These are phyloP conservation scores for Scheffersomyces insectosa DNA, from an alignment of 1,139 yeast genomes.

Conservation along the genomic window DNA sequence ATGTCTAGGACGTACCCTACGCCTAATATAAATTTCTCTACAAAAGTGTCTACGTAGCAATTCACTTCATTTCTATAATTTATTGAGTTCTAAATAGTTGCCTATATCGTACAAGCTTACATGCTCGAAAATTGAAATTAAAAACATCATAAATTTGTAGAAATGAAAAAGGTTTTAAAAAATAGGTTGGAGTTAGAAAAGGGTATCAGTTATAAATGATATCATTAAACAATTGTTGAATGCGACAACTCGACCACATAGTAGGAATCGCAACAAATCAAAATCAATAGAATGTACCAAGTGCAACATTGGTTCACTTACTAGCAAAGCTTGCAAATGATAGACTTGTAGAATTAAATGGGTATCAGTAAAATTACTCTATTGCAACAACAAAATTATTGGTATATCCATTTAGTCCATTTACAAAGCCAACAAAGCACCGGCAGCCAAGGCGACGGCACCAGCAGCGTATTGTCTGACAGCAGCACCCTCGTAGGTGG, in stretches of 20 bases:
- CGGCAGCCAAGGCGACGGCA: slow-evolving; percentile 53
- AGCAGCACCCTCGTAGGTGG: slow-evolving; percentile 38
- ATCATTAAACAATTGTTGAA: neutral
- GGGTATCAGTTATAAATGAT: neutral
- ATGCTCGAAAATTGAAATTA: neutral
- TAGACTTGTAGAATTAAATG: too few species aligned
- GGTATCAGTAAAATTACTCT: too few species aligned
- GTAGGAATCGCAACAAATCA: too few species aligned
- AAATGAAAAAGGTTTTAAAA: neutral
- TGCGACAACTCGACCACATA: neutral
- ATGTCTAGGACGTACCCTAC: too few species aligned
- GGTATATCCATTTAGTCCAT: slow-evolving; percentile 7
- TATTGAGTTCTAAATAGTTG: neutral
- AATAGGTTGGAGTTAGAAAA: neutral
- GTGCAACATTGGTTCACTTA: too few species aligned
- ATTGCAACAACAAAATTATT: too few species aligned
- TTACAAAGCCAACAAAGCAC: slow-evolving; percentile 55
- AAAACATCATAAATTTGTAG: neutral
- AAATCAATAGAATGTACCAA: too few species aligned
- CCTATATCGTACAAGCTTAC: neutral
- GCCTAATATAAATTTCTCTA: too few species aligned
- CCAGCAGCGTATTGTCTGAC: slow-evolving; percentile 36
- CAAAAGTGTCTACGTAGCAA: too few species aligned
- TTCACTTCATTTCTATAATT: neutral
- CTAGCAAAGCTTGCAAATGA: too few species aligned